phyloP scores from a whole-genome alignment of 1,284 basidiomycete genomes.

The Ceratobasidium sp. region DNA sequence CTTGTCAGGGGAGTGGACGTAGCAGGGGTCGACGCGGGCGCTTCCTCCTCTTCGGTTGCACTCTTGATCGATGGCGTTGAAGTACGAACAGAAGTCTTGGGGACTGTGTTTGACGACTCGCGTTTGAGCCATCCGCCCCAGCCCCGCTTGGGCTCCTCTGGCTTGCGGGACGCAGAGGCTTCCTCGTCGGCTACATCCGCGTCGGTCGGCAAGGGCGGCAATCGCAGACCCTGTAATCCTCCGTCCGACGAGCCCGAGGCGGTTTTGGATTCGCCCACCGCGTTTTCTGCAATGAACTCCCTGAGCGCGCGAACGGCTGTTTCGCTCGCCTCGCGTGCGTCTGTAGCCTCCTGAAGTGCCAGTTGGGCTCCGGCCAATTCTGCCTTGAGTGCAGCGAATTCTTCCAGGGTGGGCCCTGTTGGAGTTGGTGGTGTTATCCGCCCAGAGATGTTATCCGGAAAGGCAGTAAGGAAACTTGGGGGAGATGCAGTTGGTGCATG shows the following conservation, averaged over 20 bases:
- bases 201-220: slow-evolving; percentile 66
- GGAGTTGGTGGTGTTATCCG: slow-evolving; percentile 5
- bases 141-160: slow-evolving; percentile 45
- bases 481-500: not conserved
- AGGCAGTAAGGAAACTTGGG: slow-evolving; percentile 20
- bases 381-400: slow-evolving; percentile 65
- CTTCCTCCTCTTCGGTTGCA: slow-evolving; percentile 11
- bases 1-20: slow-evolving; percentile 26
- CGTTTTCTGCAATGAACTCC: slow-evolving; percentile 82
- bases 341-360: slow-evolving; percentile 76
- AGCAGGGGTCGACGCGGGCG: not conserved
- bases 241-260: slow-evolving; percentile 40
- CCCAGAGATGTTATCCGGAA: slow-evolving; percentile 24
- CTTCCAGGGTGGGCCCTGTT: slow-evolving; percentile 44
- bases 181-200: slow-evolving; percentile 53
- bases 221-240: slow-evolving; percentile 51
- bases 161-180: slow-evolving; percentile 20
- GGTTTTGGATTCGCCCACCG: slow-evolving; percentile 56
- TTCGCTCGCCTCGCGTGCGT: slow-evolving; percentile 87
- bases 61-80: slow-evolving; percentile 20
- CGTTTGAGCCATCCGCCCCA: slow-evolving; percentile 42
- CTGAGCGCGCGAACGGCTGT: slow-evolving; percentile 80
- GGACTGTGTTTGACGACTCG: not conserved
- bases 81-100: not conserved
- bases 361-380: slow-evolving; percentile 72